phyloP scores from a whole-genome alignment of 352 stramenopile species.

The Blastocystis sp. region DNA sequence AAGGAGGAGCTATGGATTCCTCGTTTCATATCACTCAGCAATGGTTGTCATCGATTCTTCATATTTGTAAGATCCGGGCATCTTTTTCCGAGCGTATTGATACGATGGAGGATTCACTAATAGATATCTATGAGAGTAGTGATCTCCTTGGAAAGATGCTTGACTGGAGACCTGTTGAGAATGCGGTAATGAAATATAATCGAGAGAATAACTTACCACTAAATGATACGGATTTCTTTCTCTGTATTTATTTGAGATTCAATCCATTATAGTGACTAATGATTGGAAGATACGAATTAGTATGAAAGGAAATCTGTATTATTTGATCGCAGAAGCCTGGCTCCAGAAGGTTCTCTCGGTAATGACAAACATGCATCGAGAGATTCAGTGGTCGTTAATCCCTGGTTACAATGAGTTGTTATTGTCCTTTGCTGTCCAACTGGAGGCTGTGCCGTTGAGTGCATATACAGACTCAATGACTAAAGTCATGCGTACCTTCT shows the following conservation, averaged over 20 bases:
- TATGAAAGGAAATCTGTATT: slow-evolving; percentile 68
- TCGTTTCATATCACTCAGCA: slow-evolving; percentile 19
- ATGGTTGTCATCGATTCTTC: slow-evolving; percentile 32
- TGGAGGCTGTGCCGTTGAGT: slow-evolving; percentile 18
- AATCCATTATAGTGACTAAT: slow-evolving; percentile 5
- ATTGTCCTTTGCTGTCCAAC: slow-evolving; percentile 41
- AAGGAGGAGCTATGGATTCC: slow-evolving; percentile 6
- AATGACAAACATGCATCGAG: slow-evolving; percentile 62
- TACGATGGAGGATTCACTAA: neutral
- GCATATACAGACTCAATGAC: slow-evolving; percentile 50
- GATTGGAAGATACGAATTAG: slow-evolving; percentile 64
- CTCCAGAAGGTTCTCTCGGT: slow-evolving; percentile 60
- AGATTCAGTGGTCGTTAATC: slow-evolving; percentile 66
- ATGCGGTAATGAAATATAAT: slow-evolving; percentile 28
- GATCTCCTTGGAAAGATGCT: slow-evolving; percentile 49
- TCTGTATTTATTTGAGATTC: neutral
- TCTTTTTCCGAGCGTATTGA: neutral
- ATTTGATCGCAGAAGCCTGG: slow-evolving; percentile 64
- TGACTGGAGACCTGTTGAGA: slow-evolving; percentile 47
- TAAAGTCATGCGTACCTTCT: slow-evolving; percentile 65
- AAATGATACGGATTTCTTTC: slow-evolving; percentile 59
- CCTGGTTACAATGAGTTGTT: slow-evolving; percentile 67
- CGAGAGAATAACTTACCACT: neutral
- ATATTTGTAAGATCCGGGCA: slow-evolving; percentile 43
- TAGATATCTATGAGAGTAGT: neutral